Percentiles rank a stretch among this genome's conserved stretches.
These are phyloP conservation scores for Flagelloscypha sp. DNA, from an alignment of 768 basidiomycete genomes.

Conservation along the genomic window DNA sequence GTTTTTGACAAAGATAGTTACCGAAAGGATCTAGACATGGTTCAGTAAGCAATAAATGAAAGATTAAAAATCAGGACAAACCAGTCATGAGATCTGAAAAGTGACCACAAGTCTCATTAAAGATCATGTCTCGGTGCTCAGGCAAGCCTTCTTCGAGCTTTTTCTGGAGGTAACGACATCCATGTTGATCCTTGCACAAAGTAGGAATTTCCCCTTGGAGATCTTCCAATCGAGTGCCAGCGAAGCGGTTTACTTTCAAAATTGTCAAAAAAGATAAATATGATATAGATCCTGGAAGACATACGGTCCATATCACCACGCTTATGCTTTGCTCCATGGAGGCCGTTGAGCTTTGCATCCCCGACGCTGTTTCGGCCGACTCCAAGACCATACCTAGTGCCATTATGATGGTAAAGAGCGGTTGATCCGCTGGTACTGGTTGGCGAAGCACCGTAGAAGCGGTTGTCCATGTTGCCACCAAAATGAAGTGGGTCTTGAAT, in stretches of 20 bases:
- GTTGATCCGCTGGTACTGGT: slow-evolving; percentile 53
- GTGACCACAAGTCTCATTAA: slow-evolving; percentile 94
- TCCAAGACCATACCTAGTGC: slow-evolving; percentile 67
- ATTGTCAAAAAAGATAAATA: background rate
- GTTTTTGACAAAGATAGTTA: slow-evolving; percentile 97
- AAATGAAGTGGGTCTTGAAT: too few species aligned
- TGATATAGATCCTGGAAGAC: slow-evolving; percentile 25
- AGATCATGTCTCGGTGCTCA: slow-evolving; percentile 98
- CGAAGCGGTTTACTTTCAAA: slow-evolving; percentile 83
- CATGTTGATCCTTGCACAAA: slow-evolving; percentile 98
- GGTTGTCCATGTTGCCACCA: too few species aligned
- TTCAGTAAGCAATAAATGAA: slow-evolving; percentile 6
- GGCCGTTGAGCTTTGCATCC: slow-evolving; percentile 79
- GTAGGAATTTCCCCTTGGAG: slow-evolving; percentile 89
- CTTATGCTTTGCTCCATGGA: slow-evolving; percentile 92
- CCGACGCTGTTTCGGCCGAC: slow-evolving; percentile 40
- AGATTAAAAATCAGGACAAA: slow-evolving; percentile 22
- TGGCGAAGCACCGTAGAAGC: too few species aligned
- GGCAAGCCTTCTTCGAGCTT: slow-evolving; percentile 94
- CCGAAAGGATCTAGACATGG: slow-evolving; percentile 80
- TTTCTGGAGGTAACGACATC: slow-evolving; percentile 97
- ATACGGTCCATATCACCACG: slow-evolving; percentile 87
- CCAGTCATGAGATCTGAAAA: slow-evolving; percentile 99
- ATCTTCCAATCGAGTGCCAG: slow-evolving; percentile 92
- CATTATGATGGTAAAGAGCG: slow-evolving; percentile 72